Percentiles rank a stretch among this genome's conserved stretches.
phyloP scores from a whole-genome alignment of 495 filamentous ascomycete species.

The Aspergillus sclerotiicarbonarius region DNA sequence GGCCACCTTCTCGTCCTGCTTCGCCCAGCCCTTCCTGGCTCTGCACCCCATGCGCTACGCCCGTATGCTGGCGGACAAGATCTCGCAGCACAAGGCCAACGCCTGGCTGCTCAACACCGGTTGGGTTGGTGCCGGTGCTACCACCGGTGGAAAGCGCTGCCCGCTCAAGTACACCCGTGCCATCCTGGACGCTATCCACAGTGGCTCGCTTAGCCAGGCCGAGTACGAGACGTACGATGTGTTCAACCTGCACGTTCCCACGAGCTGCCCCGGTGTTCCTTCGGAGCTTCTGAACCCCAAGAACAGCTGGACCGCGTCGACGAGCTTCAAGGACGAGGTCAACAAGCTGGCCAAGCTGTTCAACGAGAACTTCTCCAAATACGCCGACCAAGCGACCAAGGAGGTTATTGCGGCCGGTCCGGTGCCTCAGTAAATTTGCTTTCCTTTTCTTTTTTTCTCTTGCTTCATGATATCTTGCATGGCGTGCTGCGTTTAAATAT shows the following conservation, averaged over 20 bases:
- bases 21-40: slow-evolving; percentile 97
- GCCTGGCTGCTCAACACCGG: slow-evolving; percentile 99
- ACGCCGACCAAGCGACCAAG: slow-evolving; percentile 77
- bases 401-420: slow-evolving; percentile 58
- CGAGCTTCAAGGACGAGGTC: slow-evolving; percentile 80
- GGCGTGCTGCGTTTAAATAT: slow-evolving; percentile 26
- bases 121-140: slow-evolving; percentile 95
- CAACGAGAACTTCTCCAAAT: slow-evolving; percentile 97
- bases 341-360: slow-evolving; percentile 84
- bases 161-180: slow-evolving; percentile 98
- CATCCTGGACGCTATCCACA: slow-evolving; percentile 97
- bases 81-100: slow-evolving; percentile 89
- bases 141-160: slow-evolving; percentile 96
- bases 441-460: slow-evolving; percentile 12
- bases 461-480: slow-evolving; percentile 25
- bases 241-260: slow-evolving; percentile 95
- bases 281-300: slow-evolving; percentile 90
- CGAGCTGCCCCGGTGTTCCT: slow-evolving; percentile 79
- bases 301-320: slow-evolving; percentile 81
- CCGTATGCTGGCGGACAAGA: slow-evolving; percentile 97
- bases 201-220: slow-evolving; percentile 83
- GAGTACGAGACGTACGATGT: slow-evolving; percentile 94
- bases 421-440: slow-evolving; percentile 21
- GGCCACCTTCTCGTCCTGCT: slow-evolving; percentile 99
- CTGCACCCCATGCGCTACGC: slow-evolving; percentile 99